Percentiles rank a stretch among this genome's conserved stretches.
Conservation (phyloP, 2,329 filamentous ascomycete genomes). For the Pseudogymnoascus sp. region DNA sequence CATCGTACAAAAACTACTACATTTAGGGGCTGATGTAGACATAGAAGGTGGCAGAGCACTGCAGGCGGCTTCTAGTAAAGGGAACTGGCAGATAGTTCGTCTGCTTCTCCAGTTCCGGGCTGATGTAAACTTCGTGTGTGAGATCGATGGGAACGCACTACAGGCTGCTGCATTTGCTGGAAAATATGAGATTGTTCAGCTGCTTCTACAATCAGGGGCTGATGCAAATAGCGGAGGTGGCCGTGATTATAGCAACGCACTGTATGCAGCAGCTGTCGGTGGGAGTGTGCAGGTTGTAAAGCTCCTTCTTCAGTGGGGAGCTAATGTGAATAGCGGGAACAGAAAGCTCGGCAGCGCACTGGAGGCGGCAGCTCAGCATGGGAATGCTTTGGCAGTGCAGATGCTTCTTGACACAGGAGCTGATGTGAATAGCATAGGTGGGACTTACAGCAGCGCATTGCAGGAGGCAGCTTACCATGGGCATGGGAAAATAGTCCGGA, state of each 20-base stretch:
- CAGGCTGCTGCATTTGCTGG: background rate
- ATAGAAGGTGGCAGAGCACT: background rate
- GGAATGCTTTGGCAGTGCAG: background rate
- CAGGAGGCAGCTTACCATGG: no score
- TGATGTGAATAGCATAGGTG: background rate
- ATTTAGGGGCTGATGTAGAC: constrained; percentile 17
- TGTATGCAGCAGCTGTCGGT: background rate
- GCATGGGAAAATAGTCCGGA: background rate
- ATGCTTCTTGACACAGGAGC: constrained; percentile 12
- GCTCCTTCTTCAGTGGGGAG: constrained; percentile 14
- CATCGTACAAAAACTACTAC: constrained; percentile 31
- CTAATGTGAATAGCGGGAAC: background rate
- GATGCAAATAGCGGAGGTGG: background rate
- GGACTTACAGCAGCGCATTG: no score
- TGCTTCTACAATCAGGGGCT: constrained; percentile 14
- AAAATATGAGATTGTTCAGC: constrained; percentile 2
- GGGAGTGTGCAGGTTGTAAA: constrained; percentile 15
- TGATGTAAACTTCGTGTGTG: background rate
- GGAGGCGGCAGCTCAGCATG: no score
- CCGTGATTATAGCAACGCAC: background rate
- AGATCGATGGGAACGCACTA: background rate
- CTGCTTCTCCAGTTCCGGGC: constrained; percentile 13
- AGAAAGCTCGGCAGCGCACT: background rate
- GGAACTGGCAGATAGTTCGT: constrained; percentile 13
- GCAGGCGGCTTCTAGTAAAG: background rate